These are phyloP conservation scores for Taphrina pruni DNA, from an alignment of 1,139 yeast species.

Conservation along the genomic window DNA sequence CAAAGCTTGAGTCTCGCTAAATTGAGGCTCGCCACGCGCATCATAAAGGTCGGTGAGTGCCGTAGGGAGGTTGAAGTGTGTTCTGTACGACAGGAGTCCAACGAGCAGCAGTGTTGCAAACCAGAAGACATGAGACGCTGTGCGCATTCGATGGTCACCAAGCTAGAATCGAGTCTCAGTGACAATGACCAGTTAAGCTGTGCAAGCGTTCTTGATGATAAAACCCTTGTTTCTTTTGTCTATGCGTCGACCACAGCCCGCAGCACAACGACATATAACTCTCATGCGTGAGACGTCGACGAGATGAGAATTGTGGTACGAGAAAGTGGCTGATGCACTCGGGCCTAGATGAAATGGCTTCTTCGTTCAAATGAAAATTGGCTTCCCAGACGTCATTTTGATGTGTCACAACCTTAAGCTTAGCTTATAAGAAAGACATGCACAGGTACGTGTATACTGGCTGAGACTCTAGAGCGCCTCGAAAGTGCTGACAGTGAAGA, in stretches of 20 bases:
- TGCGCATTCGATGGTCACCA: conserved; percentile 11
- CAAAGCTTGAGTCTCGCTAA: conserved; percentile 36
- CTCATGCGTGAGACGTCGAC: background rate
- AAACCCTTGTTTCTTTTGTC: no score
- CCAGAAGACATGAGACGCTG: conserved; percentile 20
- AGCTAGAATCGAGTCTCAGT: background rate
- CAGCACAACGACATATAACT: no score
- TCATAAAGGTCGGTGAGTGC: conserved; percentile 36
- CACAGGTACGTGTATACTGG: background rate
- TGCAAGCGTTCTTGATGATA: no score
- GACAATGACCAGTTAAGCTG: background rate
- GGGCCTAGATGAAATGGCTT: conserved; percentile 9
- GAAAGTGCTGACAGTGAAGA: no score
- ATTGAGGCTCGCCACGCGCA: conserved; percentile 37
- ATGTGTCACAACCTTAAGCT: background rate
- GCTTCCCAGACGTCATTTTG: background rate
- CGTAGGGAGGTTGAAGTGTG: conserved; percentile 30
- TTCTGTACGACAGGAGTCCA: conserved; percentile 16
- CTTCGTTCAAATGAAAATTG: background rate
- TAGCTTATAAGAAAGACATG: background rate
- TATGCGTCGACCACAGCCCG: no score
- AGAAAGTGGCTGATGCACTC: conserved; percentile 13
- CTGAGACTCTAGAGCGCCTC: no score
- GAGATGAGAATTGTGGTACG: conserved; percentile 20
- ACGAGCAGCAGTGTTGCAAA: conserved; percentile 12